Evolutionary conservation across 495 filamentous ascomycete genomes (phyloP), one percentile per base, ranked within the genome.

Genomic region (Pseudomonodictys pantanalensis): DNA sequence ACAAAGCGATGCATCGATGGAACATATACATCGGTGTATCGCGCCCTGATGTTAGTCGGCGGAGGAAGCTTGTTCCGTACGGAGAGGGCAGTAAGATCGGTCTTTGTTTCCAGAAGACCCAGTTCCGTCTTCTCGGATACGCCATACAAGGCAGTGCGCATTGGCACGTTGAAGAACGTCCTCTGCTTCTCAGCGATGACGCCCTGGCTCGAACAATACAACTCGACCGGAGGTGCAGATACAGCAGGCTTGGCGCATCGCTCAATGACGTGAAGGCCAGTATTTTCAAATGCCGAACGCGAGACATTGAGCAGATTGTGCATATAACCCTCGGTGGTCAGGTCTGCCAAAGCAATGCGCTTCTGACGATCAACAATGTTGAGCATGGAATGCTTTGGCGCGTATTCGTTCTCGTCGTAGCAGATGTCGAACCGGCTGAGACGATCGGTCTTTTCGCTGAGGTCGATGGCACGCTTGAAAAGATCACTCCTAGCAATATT

Each of bases 1-100:
- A 99, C 93, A 69, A 99, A 97, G 64, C 95, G 91, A 35, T 87
- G 85, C 93, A 99, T 99, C n/a, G 90, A 96, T 0, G 93, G 93
- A 28, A 97, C 91, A 60, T 86, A 83, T 66, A 99, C 95, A 67
- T 90, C 86, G 29, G 88, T 95, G 73, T 90, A 97, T 25, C 88
- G 83, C 51, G 81, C 79, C 73, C 92, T 92, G 65, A 85, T 79
- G 22, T 88, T 89, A 29, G 86, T 81, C 7, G 93, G 91, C 15
- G 77, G 71, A 29, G 93, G 91, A 2, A 96, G 77, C 69, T 90
- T 80, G 60, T 79, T 75, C 8, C 79, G 75, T 6, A 78, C 66
- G 8, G 90, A 85, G 66, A 87, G 90, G 18, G 77, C 75, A 8
- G 76, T 70, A 10, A 83, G 76, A 20, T 89, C 84, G 9, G 90